Percentiles rank a stretch among this genome's conserved stretches.
Conservation (phyloP, 2,329 filamentous ascomycete species). For the Triangularia verruculosa region DNA sequence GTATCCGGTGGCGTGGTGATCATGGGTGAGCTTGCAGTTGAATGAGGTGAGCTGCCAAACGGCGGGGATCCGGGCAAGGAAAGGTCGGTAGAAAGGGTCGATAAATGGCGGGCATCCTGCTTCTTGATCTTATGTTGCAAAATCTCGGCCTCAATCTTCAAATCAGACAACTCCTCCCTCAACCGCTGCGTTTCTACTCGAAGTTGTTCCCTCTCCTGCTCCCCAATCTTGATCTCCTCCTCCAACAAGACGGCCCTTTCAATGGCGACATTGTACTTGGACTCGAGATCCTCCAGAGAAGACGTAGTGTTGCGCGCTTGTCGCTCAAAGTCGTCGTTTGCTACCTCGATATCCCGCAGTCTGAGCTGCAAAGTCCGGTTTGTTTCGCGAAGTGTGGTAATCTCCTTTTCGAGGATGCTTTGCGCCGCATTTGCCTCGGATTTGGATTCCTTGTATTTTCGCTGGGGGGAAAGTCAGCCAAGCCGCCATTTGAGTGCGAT, state of each 20-base stretch:
- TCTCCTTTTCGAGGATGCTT: conserved; percentile 87
- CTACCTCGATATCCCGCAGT: conserved; percentile 92
- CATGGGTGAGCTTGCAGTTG: conserved; percentile 88
- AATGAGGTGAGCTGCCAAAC: conserved; percentile 73
- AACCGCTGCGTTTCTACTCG: conserved; percentile 89
- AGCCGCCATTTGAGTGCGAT: conserved; percentile 3
- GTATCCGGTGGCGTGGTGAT: conserved; percentile 77
- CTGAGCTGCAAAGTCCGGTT: conserved; percentile 79
- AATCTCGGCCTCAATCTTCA: conserved; percentile 94
- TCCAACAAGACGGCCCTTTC: conserved; percentile 91
- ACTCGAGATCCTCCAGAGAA: conserved; percentile 93
- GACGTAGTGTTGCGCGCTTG: conserved; percentile 95
- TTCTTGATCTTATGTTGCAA: conserved; percentile 90
- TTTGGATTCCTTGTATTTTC: conserved; percentile 95
- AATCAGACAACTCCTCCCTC: conserved; percentile 84
- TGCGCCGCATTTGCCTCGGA: conserved; percentile 81
- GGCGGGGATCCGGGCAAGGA: conserved; percentile 65
- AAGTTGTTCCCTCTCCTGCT: conserved; percentile 85
- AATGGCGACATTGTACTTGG: conserved; percentile 92
- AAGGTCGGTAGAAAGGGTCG: conserved; percentile 59
- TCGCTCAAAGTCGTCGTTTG: conserved; percentile 96
- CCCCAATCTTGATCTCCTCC: conserved; percentile 86
- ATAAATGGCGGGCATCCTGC: conserved; percentile 56
- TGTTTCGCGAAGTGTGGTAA: conserved; percentile 82
- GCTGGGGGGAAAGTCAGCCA: conserved; percentile 47